Evolutionary conservation across 495 filamentous ascomycete species (phyloP).

Genomic region (Podospora tetraspora): DNA sequence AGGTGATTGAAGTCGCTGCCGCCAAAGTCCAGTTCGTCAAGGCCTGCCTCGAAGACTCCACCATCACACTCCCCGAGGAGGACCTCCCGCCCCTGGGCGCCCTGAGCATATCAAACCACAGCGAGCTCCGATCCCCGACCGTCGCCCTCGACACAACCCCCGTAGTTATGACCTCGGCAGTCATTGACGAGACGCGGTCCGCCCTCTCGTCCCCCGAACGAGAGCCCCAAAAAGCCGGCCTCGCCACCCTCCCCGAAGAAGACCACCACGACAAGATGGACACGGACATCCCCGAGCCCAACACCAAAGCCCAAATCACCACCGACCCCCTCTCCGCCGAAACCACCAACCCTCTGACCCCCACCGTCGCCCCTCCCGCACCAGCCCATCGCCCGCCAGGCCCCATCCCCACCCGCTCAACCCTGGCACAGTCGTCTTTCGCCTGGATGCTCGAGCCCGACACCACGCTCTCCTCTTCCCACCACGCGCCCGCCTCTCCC

Average conservation of each 20-base stretch:
- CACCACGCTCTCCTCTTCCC: constrained; percentile 16
- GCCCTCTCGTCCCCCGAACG: constrained; percentile 23
- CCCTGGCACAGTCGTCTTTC: constrained; percentile 78
- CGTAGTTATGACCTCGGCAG: constrained; percentile 29
- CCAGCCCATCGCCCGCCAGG: constrained; percentile 17
- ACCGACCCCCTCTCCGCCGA: background rate
- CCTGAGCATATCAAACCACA: constrained; percentile 22
- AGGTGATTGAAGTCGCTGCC: constrained; percentile 59
- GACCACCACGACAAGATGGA: constrained; percentile 27
- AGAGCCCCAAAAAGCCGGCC: background rate
- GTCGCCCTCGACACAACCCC: constrained; percentile 33
- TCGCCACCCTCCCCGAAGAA: constrained; percentile 12
- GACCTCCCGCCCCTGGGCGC: constrained; percentile 28
- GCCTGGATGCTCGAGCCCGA: constrained; percentile 85
- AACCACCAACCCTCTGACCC: background rate
- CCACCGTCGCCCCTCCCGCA: background rate
- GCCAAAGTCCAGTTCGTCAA: constrained; percentile 74
- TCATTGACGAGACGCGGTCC: constrained; percentile 24
- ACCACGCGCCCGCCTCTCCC: constrained; percentile 11
- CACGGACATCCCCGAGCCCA: constrained; percentile 21
- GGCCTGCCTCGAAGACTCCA: constrained; percentile 64
- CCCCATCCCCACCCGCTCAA: constrained; percentile 55
- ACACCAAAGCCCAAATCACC: constrained; percentile 4
- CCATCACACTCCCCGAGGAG: constrained; percentile 49
- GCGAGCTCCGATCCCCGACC: constrained; percentile 22